Evolutionary conservation across 495 filamentous ascomycete species (phyloP), one percentile per base, ranked within the genome.

Genomic region (Choiromyces venosus): DNA sequence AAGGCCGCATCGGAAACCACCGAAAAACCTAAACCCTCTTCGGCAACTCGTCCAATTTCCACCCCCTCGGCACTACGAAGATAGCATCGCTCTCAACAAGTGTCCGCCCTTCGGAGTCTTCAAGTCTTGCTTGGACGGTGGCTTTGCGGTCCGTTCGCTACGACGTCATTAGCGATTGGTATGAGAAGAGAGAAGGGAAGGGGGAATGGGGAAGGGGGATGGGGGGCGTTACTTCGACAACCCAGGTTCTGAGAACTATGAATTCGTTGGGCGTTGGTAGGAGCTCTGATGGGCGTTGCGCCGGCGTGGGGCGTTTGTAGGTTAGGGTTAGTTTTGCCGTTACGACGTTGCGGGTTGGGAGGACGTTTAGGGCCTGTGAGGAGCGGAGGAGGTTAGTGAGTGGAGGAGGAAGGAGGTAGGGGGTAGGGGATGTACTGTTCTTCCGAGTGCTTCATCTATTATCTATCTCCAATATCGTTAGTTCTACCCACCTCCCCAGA

Each of bases 361-460:
- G 52, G 19, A 77, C 52, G 42, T 76, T 70, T 36, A 77, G 66
- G 37, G 69, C 69, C 75, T 77, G 19, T 44, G n/a, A 35, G n/a
- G n/a, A n/a, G n/a, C n/a, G n/a, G n/a, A n/a, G n/a, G n/a, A n/a
- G n/a, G 33, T 37, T 69, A 52, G 37, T 18, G 37, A 42, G 52
- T 40, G 40, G n/a, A 19, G 18, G 29, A n/a, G 37, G 8, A 5
- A 36, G 29, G 16, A 29, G 66, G 6, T 44, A 35, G 21, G 37
- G 37, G 4, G 18, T 19, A 37, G 61, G n/a, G 37, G 19, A 14
- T 40, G 61, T 44, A 77, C 75, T 18, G 75, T 77, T 77, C 75
- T 77, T 73, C 75, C 75, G 16, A 77, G 74, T 46, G 74, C 74
- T 67, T 77, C 75, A 70, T 77, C 75, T 25, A 76, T 42, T 42